Evolutionary conservation across 345 rosid species (phyloP).

Genomic region (Populus tremula): DNA sequence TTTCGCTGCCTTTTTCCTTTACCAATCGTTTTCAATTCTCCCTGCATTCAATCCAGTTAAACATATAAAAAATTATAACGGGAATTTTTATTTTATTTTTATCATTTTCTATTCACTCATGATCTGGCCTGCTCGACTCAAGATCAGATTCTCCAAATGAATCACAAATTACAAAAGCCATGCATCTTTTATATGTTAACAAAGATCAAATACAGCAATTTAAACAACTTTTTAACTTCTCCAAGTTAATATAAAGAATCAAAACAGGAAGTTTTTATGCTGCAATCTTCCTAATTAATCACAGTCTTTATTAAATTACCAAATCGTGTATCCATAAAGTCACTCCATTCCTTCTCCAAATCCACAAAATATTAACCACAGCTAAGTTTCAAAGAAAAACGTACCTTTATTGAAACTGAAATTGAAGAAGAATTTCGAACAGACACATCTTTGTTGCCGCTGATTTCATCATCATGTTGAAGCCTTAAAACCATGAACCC

Average conservation of each 20-base stretch:
- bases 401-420: conserved; percentile 48
- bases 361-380: neutral
- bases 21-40: conserved; percentile 38
- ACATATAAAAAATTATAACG: neutral
- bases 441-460: conserved; percentile 27
- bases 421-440: conserved; percentile 34
- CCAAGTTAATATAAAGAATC: neutral
- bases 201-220: neutral
- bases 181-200: neutral
- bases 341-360: neutral
- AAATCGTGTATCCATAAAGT: neutral
- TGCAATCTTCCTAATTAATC: neutral
- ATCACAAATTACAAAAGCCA: neutral
- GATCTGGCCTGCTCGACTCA: too few species aligned
- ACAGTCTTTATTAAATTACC: neutral
- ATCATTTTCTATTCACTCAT: too few species aligned
- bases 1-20: conserved; percentile 43
- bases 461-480: conserved; percentile 41
- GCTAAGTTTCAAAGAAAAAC: neutral
- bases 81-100: neutral
- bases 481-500: conserved; percentile 71
- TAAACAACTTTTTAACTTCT: neutral
- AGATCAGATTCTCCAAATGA: neutral
- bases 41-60: conserved; percentile 30
- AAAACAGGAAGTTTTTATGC: neutral